A percentile compares a stretch with the other conserved stretches of the same genome.
These are phyloP conservation scores for Solanum arcanum DNA, from an alignment of 257 asterid species.

Conservation along the genomic window DNA sequence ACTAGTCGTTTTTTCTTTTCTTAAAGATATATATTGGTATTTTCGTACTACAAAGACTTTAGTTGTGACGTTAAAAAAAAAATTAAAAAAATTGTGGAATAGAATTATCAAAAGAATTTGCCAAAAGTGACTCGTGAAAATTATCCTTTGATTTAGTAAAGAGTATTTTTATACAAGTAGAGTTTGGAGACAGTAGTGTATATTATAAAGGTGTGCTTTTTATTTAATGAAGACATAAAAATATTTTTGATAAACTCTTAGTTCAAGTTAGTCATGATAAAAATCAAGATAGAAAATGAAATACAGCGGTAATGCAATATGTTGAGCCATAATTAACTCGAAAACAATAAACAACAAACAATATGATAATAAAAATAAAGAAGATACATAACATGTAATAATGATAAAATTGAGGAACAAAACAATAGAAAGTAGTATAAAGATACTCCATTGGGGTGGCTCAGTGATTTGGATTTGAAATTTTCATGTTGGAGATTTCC, in stretches of 20 bases:
- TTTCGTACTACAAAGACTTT: not conserved
- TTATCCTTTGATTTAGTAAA: not conserved
- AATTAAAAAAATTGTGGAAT: not conserved
- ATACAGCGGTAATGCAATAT: too few species aligned
- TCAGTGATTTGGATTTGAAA: too few species aligned
- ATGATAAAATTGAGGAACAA: too few species aligned
- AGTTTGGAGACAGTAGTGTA: not conserved
- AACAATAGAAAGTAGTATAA: not conserved
- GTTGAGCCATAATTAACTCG: not conserved
- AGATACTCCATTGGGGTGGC: too few species aligned
- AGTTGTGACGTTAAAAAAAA: not conserved
- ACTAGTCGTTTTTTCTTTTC: not conserved
- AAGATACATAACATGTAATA: too few species aligned
- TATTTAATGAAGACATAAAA: not conserved
- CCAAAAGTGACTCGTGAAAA: not conserved
- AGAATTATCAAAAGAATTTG: not conserved
- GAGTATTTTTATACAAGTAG: not conserved
- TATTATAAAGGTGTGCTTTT: too few species aligned
- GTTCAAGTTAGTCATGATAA: too few species aligned
- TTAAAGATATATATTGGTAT: not conserved
- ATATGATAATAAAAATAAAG: too few species aligned
- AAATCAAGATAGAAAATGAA: not conserved
- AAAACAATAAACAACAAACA: too few species aligned
- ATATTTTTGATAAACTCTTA: fast-evolving
- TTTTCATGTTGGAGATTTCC: too few species aligned